Evolutionary conservation across 306 rosid genomes (phyloP).

Genomic region (Neltuma alba): DNA sequence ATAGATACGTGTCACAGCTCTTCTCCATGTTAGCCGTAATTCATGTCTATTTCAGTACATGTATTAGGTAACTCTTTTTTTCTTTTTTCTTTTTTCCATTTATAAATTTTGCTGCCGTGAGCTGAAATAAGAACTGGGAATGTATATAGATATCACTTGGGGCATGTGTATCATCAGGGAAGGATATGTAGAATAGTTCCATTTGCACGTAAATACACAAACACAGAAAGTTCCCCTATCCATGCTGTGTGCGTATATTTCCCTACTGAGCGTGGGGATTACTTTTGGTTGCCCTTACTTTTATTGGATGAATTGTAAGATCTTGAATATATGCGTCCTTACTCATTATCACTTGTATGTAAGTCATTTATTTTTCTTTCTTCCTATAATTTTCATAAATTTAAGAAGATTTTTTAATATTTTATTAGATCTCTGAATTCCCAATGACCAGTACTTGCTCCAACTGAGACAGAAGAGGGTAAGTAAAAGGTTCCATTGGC

Average conservation of each 20-base stretch:
- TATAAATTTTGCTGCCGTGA: conserved; percentile 25
- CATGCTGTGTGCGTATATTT: not conserved
- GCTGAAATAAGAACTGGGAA: conserved; percentile 12
- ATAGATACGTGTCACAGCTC: conserved; percentile 10
- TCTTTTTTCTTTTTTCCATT: too few relatives aligned
- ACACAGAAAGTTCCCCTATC: not conserved
- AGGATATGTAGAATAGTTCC: not conserved
- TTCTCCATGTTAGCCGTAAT: conserved; percentile 7
- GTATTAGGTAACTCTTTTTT: not conserved
- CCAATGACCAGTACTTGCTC: not conserved
- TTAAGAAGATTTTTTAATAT: conserved; percentile 16
- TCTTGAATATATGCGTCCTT: not conserved
- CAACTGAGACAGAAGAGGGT: not conserved
- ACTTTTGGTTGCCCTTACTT: not conserved
- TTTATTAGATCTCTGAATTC: conserved; percentile 9
- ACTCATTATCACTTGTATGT: not conserved
- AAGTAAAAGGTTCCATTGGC: not conserved
- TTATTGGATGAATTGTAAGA: not conserved
- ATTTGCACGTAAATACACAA: not conserved
- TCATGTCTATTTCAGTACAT: not conserved
- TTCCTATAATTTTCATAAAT: not conserved
- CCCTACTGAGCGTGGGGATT: not conserved
- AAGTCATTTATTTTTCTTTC: not conserved
- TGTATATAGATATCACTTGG: conserved; percentile 7
- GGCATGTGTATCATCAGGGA: not conserved